Percentiles rank a stretch among this genome's conserved stretches.
These are phyloP conservation scores for Pichia occidentalis DNA, from an alignment of 805 yeast species.

Conservation along the genomic window DNA sequence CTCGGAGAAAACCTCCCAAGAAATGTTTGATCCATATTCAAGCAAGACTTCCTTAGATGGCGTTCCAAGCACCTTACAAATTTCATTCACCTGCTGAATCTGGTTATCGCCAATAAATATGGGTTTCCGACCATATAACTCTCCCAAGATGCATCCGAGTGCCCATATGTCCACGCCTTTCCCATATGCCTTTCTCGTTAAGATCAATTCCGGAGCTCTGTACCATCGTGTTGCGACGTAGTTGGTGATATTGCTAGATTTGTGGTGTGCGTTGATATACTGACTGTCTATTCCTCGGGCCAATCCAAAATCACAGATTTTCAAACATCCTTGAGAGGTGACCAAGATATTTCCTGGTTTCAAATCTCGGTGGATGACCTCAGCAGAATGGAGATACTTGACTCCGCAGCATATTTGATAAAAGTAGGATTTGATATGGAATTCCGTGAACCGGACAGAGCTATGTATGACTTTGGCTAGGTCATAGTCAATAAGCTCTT, in stretches of 20 bases:
- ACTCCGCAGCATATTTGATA: constrained; percentile 84
- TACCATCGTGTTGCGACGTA: constrained; percentile 96
- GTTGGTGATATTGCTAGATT: constrained; percentile 52
- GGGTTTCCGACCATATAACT: constrained; percentile 74
- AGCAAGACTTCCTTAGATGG: constrained; percentile 47
- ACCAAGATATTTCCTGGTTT: constrained; percentile 88
- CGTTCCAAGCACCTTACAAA: constrained; percentile 62
- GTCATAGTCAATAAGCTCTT: constrained; percentile 79
- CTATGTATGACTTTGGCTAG: constrained; percentile 76
- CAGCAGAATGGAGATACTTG: constrained; percentile 85
- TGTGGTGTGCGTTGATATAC: constrained; percentile 28
- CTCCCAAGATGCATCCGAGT: constrained; percentile 84
- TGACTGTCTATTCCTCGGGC: constrained; percentile 62
- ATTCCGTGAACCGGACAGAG: constrained; percentile 70
- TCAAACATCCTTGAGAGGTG: constrained; percentile 63
- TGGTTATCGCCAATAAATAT: constrained; percentile 72
- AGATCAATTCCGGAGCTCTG: constrained; percentile 84
- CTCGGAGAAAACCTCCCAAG: constrained; percentile 40
- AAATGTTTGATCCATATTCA: constrained; percentile 39
- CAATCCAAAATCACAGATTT: constrained; percentile 90
- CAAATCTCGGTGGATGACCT: constrained; percentile 85
- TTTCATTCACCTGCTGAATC: constrained; percentile 62
- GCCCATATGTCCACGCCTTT: constrained; percentile 90
- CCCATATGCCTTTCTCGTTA: constrained; percentile 52
- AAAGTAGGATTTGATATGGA: constrained; percentile 66